Conservation (phyloP, 1,284 basidiomycete genomes). For the Serendipita sp. region DNA sequence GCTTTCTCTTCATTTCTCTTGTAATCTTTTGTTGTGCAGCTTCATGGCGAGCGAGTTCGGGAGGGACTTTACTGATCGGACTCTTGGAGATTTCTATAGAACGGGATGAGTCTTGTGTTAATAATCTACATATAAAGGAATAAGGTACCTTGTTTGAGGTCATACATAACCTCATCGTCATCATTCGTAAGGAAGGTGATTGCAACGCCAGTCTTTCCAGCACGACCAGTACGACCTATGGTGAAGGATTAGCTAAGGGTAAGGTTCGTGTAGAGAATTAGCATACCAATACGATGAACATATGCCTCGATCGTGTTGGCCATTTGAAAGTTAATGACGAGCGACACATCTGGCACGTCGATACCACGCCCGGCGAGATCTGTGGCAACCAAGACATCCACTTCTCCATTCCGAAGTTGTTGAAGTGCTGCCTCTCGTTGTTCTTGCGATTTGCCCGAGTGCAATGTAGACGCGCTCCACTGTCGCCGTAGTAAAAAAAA, state of each 20-base stretch:
- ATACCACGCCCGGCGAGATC: slow-evolving; percentile 97
- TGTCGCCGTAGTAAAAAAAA: slow-evolving; percentile 21
- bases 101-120: background rate
- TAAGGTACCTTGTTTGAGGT: slow-evolving; percentile 65
- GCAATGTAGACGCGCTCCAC: slow-evolving; percentile 81
- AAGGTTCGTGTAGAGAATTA: background rate
- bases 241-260: slow-evolving; percentile 9
- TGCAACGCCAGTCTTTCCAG: slow-evolving; percentile 83
- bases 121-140: slow-evolving; percentile 9
- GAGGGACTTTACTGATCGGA: slow-evolving; percentile 76
- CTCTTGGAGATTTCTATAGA: slow-evolving; percentile 76
- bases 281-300: slow-evolving; percentile 85
- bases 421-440: slow-evolving; percentile 88
- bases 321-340: slow-evolving; percentile 98
- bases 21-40: slow-evolving; percentile 78
- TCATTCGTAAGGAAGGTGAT: slow-evolving; percentile 94
- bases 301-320: slow-evolving; percentile 90
- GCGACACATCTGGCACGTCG: slow-evolving; percentile 89
- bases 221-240: slow-evolving; percentile 85
- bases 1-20: slow-evolving; percentile 81
- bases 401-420: slow-evolving; percentile 69
- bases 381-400: slow-evolving; percentile 84
- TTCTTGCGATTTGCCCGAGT: slow-evolving; percentile 95
- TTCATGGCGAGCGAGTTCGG: slow-evolving; percentile 80
- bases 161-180: slow-evolving; percentile 94